Evolutionary conservation across 116 monocot species (phyloP).

Genomic region (Trichopus zeylanicus): DNA sequence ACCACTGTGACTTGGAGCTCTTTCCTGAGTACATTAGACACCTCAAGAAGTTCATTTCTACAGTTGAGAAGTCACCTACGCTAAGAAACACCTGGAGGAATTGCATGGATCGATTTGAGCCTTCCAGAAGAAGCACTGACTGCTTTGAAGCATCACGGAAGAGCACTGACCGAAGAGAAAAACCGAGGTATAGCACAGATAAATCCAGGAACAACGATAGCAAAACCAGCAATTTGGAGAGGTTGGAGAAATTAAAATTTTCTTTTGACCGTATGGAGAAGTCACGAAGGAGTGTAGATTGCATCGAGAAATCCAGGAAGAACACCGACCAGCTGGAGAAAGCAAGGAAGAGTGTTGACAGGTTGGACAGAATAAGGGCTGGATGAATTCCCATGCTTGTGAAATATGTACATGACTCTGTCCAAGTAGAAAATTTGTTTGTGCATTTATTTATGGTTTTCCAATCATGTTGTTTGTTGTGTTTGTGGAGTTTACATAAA

Average conservation of each 20-base stretch:
- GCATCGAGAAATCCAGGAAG: slow-evolving; percentile 48
- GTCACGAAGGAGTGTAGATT: slow-evolving; percentile 85
- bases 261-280: slow-evolving; percentile 63
- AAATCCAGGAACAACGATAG: slow-evolving; percentile 26
- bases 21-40: slow-evolving; percentile 83
- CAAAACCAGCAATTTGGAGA: slow-evolving; percentile 41
- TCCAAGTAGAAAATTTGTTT: slow-evolving; percentile 22
- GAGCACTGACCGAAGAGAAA: slow-evolving; percentile 59
- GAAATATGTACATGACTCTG: slow-evolving; percentile 24
- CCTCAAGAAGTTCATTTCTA: slow-evolving; percentile 63
- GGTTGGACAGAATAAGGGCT: slow-evolving; percentile 88
- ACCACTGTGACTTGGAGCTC: slow-evolving; percentile 87
- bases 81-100: slow-evolving; percentile 33
- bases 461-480: not conserved
- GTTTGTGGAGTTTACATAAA: slow-evolving; percentile 1
- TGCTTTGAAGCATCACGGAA: slow-evolving; percentile 51
- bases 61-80: slow-evolving; percentile 61
- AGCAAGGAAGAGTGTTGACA: slow-evolving; percentile 76
- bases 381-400: slow-evolving; percentile 33
- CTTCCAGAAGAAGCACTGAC: slow-evolving; percentile 66
- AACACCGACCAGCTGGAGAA: slow-evolving; percentile 53
- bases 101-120: slow-evolving; percentile 42
- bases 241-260: slow-evolving; percentile 49
- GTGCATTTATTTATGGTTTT: slow-evolving; percentile 24
- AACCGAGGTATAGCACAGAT: slow-evolving; percentile 38